Conservation (phyloP, 441 rosid genomes). For the Rhodomyrtus psidioides region DNA sequence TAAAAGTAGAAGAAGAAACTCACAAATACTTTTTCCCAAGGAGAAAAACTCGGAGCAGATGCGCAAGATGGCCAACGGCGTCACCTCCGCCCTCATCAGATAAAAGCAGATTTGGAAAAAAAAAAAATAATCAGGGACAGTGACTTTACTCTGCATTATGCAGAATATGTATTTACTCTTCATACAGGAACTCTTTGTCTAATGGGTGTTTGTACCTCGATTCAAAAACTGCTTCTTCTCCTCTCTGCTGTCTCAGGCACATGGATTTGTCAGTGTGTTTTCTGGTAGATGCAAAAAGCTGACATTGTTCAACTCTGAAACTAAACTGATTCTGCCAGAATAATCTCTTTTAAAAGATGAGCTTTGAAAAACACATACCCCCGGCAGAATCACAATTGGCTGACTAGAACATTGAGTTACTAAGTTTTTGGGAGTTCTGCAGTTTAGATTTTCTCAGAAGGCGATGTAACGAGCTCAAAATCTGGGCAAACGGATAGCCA, state of each 20-base stretch:
- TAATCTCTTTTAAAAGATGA: neutral
- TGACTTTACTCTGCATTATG: neutral
- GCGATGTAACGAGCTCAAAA: neutral
- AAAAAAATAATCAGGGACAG: neutral
- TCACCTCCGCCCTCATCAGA: neutral
- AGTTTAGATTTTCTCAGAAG: neutral
- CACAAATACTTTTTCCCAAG: neutral
- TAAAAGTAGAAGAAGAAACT: neutral
- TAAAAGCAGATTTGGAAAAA: neutral
- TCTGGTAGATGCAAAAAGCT: neutral
- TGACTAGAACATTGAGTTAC: neutral
- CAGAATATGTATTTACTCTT: neutral
- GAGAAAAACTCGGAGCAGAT: neutral
- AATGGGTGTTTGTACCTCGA: neutral
- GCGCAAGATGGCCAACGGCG: neutral
- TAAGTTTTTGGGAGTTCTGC: neutral
- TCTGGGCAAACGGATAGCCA: neutral
- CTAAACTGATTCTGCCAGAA: neutral
- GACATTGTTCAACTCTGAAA: neutral
- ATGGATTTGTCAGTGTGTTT: neutral
- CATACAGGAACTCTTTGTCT: neutral
- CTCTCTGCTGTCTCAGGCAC: neutral
- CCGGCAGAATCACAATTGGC: neutral
- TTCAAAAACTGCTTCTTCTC: neutral
- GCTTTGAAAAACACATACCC: neutral